Evolutionary conservation across 192 early-diverging fungal species (phyloP), one percentile per base, ranked within the genome.

Genomic region (Coemansia sp.): DNA sequence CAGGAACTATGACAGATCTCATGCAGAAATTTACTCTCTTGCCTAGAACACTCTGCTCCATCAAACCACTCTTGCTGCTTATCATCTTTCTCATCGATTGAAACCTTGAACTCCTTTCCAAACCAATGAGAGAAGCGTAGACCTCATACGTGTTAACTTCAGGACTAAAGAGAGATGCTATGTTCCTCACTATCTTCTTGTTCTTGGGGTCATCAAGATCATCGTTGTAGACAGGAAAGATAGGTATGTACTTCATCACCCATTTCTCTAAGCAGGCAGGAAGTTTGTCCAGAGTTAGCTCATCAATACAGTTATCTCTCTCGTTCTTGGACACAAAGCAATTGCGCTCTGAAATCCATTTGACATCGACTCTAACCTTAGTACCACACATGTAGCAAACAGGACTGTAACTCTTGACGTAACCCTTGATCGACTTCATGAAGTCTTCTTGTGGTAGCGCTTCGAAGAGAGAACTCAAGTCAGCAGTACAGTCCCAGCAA

Each of bases 211-310:
- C 62, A 30, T 30, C 41, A 2, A 64, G 2, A 32, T 64, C 62
- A 50, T 64, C 27, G 30, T 64, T 64, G 62, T 64, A 64, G n/a
- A 64, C 45, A 44, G 62, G 62, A n/a, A 64, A 64, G 22, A 64
- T 49, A 32, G 62, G 62, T 2, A 64, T n/a, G 15, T 47, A 47
- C 34, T 64, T 64, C 24, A 64, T 50, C 4, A 34, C 7, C 4
- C 47, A 64, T 10, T 64, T 44, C 11, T 29, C n/a, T 13, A 64
- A 11, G 4, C n/a, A 29, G 4, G 20, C 0, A 49, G 62, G 62
- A 2, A 64, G 3, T 0, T 35, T 41, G 22, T 44, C 41, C 27
- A 32, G 24, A 12, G 16, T 49, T 0, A 64, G 29, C 13, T 50
- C 40, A 43, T 52, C 49, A 3, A 52, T 52, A 13, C 49, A 52